Base-by-base conservation (phyloP, 78 protist genomes). In the Acrasis kona region DNA sequence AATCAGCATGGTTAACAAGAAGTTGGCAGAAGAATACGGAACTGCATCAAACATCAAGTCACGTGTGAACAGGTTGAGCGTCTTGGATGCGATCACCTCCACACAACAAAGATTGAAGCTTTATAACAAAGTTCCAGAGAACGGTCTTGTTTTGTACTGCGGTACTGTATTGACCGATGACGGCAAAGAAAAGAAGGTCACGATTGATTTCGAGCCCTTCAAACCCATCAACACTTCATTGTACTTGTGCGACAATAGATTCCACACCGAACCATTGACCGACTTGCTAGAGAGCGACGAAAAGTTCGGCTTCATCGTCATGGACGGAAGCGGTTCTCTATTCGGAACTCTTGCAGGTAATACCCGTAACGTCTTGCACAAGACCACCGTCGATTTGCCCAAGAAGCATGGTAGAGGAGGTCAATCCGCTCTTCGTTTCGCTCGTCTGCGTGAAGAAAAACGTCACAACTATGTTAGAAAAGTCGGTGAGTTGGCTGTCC, bases 321-420 rank as follows among this genome's bases (percentile, higher is more conserved):
- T 98, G 92, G 99, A 96, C 77, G 95, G 92, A 19, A 90, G 86
- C 66, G 99, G 99, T 29, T 66, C 96, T 4, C 91, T 97, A 41
- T 98, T 89, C 71, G 99, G 96, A 42, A 85, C 93, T 9, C 83
- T 88, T 12, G 29, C 66, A 8, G 99, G 99, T 30, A 96, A 84
- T 89, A 82, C 95, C 2, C 83, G 98, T 28, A 92, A 87, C 7
- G 79, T 96, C 2, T 73, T 98, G n/a, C 96, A 91, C 67, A 93
- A 89, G 76, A 88, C 97, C 85, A 40, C 93, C 3, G 99, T 97
- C 39, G 99, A 98, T 28, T 90, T 98, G 10, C 99, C 99, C 34
- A 97, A 97, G 95, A 98, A 98, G 89, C 99, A 98, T 87, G 98
- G 99, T 32, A 82, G 98, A 4, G 98, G 98, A 68, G 99, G 98